Conservation (phyloP, 257 asterid genomes). For the Euphrasia confusa region DNA sequence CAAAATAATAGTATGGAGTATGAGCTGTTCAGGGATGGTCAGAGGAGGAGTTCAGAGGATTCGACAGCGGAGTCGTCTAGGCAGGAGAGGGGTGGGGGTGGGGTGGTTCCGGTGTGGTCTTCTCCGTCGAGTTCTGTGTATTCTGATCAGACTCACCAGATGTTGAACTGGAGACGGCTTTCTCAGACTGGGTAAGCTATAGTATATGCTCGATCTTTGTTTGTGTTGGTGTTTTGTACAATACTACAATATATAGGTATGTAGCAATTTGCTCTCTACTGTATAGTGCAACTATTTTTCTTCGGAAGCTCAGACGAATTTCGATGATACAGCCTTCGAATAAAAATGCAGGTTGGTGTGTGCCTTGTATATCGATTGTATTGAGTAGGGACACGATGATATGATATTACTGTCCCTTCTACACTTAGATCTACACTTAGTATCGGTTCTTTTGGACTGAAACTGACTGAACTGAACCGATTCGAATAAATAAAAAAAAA, state of each 20-base stretch:
- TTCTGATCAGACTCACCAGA: conserved; percentile 67
- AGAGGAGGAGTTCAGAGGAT: conserved; percentile 61
- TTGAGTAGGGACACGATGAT: conserved; percentile 21
- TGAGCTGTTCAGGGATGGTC: conserved; percentile 28
- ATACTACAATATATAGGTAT: background rate
- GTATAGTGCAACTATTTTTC: conserved; percentile 27
- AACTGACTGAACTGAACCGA: too few species aligned
- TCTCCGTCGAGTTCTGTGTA: conserved; percentile 67
- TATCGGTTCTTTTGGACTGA: too few species aligned
- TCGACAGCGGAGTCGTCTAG: conserved; percentile 89
- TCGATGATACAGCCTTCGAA: conserved; percentile 23
- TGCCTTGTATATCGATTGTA: conserved; percentile 19
- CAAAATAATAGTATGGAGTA: conserved; percentile 12
- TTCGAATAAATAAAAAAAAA: too few species aligned
- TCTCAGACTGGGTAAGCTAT: conserved; percentile 72
- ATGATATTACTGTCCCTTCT: too few species aligned
- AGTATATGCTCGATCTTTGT: conserved; percentile 11
- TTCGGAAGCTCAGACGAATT: background rate
- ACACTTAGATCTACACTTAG: too few species aligned
- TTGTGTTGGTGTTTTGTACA: conserved; percentile 20
- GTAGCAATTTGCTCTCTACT: conserved; percentile 22
- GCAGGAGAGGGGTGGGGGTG: conserved; percentile 61
- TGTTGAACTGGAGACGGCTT: conserved; percentile 68
- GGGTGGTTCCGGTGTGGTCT: conserved; percentile 85
- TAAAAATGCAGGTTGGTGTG: conserved; percentile 21